Conservation (phyloP, 177 flowering plant species). For the Vitis hybrid region DNA sequence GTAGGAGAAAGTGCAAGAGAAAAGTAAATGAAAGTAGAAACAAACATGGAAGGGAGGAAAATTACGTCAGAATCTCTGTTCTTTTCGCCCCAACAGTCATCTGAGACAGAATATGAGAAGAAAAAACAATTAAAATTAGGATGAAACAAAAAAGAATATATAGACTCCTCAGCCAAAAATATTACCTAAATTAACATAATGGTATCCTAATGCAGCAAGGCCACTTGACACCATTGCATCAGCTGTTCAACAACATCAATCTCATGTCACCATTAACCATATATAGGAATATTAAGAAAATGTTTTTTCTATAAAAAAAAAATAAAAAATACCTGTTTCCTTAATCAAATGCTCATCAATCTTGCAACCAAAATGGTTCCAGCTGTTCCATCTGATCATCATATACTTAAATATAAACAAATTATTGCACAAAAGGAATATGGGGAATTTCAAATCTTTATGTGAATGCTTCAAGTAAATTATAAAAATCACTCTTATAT, state of each 20-base stretch:
- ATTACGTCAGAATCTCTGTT: constrained; percentile 55
- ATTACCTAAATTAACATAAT: constrained; percentile 58
- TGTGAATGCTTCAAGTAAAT: neutral
- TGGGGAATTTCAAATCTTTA: neutral
- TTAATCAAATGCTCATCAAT: constrained; percentile 54
- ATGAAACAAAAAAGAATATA: neutral
- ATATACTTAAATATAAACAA: neutral
- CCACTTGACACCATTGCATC: constrained; percentile 74
- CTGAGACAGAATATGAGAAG: constrained; percentile 25
- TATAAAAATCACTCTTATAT: too few relatives aligned
- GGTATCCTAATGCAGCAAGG: constrained; percentile 54
- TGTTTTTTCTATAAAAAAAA: neutral
- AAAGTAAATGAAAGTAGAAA: too few relatives aligned
- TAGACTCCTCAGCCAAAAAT: neutral
- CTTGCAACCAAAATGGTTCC: constrained; percentile 74
- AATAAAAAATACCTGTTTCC: constrained; percentile 46
- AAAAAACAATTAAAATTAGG: neutral
- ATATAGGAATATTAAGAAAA: neutral
- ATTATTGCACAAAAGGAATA: too few relatives aligned
- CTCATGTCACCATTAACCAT: neutral
- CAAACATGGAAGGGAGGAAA: neutral
- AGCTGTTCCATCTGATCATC: constrained; percentile 57
- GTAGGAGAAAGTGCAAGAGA: neutral
- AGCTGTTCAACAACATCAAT: constrained; percentile 29
- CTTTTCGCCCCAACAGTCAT: constrained; percentile 82